Evolutionary conservation across 176 grass and related monocot species (phyloP).

Genomic region (Avena eriantha): DNA sequence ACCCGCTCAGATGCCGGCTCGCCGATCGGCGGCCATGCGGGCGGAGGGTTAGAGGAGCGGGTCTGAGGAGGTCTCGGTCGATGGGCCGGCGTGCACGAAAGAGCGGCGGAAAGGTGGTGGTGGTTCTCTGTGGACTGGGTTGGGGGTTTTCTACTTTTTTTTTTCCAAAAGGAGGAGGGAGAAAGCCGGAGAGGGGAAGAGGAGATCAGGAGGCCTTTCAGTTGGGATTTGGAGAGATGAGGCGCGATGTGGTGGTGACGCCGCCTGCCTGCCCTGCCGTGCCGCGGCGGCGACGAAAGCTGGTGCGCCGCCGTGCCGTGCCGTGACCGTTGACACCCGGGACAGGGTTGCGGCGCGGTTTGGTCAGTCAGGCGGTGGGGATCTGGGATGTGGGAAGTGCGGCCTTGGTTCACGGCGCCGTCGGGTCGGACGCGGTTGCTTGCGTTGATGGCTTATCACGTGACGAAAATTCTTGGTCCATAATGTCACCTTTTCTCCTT

Average conservation of each 20-base stretch:
- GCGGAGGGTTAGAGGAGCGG: not conserved
- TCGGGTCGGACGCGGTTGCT: not conserved
- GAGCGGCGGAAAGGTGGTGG: conserved; percentile 39
- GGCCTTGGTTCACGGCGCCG: not conserved
- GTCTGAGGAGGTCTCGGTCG: conserved; percentile 13
- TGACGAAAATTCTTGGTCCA: not conserved
- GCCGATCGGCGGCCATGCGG: conserved; percentile 25
- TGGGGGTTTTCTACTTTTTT: conserved; percentile 7
- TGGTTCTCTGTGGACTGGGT: not conserved
- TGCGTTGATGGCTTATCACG: not conserved
- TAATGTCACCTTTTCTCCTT: not conserved
- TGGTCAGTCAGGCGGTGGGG: not conserved
- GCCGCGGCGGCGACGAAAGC: conserved; percentile 6
- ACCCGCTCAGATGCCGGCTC: conserved; percentile 30
- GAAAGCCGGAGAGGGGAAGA: not conserved
- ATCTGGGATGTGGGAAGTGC: not conserved
- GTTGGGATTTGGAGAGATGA: not conserved
- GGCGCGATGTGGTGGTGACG: not conserved
- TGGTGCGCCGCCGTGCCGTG: not conserved
- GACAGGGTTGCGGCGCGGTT: not conserved
- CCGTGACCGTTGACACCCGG: not conserved
- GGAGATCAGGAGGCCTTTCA: not conserved
- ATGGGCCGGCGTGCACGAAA: conserved; percentile 24
- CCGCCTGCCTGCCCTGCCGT: not conserved
- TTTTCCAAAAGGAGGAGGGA: not conserved